Percentiles rank a stretch among this genome's conserved stretches.
Conservation (phyloP, 495 filamentous ascomycete species). For the Aspergillus egyptiacus region DNA sequence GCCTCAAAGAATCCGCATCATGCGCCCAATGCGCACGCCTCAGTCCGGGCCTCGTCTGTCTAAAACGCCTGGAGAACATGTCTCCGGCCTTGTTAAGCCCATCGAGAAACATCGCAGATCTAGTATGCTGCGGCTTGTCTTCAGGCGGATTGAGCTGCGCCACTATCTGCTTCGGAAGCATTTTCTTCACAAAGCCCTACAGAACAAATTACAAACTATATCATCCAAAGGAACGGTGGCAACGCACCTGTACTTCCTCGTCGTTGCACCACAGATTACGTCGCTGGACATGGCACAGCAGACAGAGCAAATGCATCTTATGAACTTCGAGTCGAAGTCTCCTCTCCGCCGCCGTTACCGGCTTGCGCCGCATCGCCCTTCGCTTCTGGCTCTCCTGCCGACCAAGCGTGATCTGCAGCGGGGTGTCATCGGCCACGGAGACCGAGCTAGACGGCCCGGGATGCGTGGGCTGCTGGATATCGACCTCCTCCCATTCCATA, state of each 20-base stretch:
- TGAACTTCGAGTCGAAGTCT: conserved; percentile 69
- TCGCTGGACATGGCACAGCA: conserved; percentile 65
- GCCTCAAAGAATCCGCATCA: conserved; percentile 50
- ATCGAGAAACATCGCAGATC: conserved; percentile 66
- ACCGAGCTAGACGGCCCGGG: conserved; percentile 21
- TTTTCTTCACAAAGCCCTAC: conserved; percentile 48
- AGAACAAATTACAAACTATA: conserved; percentile 1
- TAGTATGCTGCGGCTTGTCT: conserved; percentile 60
- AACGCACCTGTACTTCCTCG: conserved; percentile 50
- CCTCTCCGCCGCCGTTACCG: conserved; percentile 63
- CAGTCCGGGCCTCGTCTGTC: conserved; percentile 63
- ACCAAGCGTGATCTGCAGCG: conserved; percentile 56
- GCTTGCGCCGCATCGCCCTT: conserved; percentile 44
- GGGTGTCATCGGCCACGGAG: conserved; percentile 26
- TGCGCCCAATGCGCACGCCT: conserved; percentile 67
- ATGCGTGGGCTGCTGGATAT: conserved; percentile 41
- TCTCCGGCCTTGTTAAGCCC: conserved; percentile 65
- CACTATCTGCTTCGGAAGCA: conserved; percentile 55
- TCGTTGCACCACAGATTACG: conserved; percentile 92
- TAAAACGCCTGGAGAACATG: conserved; percentile 62
- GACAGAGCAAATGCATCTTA: conserved; percentile 77
- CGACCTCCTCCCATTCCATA: conserved; percentile 68
- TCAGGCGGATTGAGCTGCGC: conserved; percentile 59
- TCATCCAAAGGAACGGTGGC: conserved; percentile 7
- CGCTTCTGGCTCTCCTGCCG: conserved; percentile 32